Percentiles rank a stretch among this genome's conserved stretches.
These are phyloP conservation scores for Xylariaceae sp. DNA, from an alignment of 2,329 filamentous ascomycete genomes.

Conservation along the genomic window DNA sequence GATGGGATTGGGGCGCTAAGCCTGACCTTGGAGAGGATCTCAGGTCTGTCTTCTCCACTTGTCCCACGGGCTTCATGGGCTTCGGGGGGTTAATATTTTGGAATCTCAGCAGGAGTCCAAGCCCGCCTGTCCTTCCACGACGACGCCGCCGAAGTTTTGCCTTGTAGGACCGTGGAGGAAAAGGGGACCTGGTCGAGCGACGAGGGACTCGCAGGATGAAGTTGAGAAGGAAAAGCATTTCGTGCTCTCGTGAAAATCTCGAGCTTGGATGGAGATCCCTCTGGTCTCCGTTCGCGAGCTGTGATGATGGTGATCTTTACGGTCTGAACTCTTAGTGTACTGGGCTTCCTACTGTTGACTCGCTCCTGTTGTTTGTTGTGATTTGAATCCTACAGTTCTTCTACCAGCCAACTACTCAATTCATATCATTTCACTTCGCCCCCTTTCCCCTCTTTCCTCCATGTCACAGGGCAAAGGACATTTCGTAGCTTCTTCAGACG, in stretches of 20 bases:
- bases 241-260: constrained; percentile 51
- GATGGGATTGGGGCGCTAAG: constrained; percentile 46
- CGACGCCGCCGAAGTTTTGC: constrained; percentile 41
- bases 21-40: too few relatives aligned
- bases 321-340: too few relatives aligned
- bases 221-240: constrained; percentile 48
- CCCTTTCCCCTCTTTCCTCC: too few relatives aligned
- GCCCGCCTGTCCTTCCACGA: constrained; percentile 43
- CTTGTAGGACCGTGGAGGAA: constrained; percentile 48
- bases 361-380: constrained; percentile 40
- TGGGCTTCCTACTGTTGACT: too few relatives aligned
- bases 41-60: too few relatives aligned
- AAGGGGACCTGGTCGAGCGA: constrained; percentile 52
- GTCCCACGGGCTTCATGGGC: constrained; percentile 34
- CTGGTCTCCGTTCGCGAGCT: constrained; percentile 27
- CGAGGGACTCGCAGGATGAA: constrained; percentile 55
- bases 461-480: too few relatives aligned
- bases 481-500: too few relatives aligned
- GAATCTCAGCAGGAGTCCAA: constrained; percentile 46
- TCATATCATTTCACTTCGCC: too few relatives aligned
- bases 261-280: constrained; percentile 36
- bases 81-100: constrained; percentile 32
- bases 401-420: too few relatives aligned
- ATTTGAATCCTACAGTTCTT: constrained; percentile 46
- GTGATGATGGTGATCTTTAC: too few relatives aligned